These are phyloP conservation scores for Saccharomyces mikatae DNA, from an alignment of 805 yeast species.

Conservation along the genomic window DNA sequence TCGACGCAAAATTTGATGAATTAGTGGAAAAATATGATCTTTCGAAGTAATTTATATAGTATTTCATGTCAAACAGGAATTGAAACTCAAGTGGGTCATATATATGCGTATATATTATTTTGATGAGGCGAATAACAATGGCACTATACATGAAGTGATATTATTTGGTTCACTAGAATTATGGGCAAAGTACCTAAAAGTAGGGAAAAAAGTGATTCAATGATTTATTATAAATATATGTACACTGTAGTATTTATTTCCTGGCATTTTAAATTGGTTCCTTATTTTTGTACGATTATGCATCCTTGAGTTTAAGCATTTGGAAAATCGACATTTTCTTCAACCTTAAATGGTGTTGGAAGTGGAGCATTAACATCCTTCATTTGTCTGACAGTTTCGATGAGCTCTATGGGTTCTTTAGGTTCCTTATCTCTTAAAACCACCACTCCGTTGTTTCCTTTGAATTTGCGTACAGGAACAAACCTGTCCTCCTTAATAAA, in stretches of 20 bases:
- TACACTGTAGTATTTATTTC: background rate
- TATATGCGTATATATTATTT: background rate
- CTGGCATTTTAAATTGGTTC: background rate
- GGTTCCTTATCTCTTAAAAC: constrained; percentile 60
- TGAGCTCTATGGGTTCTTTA: constrained; percentile 50
- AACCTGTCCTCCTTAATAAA: constrained; percentile 70
- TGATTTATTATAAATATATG: background rate
- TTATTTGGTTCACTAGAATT: background rate
- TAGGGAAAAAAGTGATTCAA: background rate
- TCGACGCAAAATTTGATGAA: constrained; percentile 57
- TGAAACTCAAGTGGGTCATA: background rate
- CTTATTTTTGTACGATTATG: constrained; percentile 2
- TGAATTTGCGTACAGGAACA: constrained; percentile 73
- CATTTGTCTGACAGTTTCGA: constrained; percentile 78
- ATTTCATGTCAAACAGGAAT: background rate
- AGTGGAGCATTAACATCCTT: constrained; percentile 64
- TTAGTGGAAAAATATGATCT: constrained; percentile 50
- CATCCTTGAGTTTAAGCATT: constrained; percentile 1
- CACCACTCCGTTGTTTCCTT: constrained; percentile 61
- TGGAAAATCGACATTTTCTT: constrained; percentile 24
- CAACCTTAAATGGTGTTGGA: constrained; percentile 28
- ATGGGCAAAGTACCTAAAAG: background rate
- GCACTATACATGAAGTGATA: background rate
- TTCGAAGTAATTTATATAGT: background rate
- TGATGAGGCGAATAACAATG: background rate